Base-by-base conservation (phyloP, 768 basidiomycete genomes). In the Boletellus ananas region DNA sequence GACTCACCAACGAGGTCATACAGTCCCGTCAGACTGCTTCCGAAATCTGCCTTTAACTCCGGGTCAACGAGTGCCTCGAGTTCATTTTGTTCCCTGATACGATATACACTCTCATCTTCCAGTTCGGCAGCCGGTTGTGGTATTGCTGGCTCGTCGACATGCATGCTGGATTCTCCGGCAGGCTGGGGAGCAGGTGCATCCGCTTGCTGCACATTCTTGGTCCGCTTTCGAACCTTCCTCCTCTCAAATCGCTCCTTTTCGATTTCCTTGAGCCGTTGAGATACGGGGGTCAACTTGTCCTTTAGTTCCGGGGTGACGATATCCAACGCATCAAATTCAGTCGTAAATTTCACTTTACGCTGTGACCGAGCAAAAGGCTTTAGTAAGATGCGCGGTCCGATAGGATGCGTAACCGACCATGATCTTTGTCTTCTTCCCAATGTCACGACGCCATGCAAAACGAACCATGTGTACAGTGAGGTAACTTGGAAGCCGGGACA, bases 381-480 rank as follows among this genome's bases (percentile, higher is more conserved):
- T 16, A 29, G 16, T 25, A 3, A 29, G 21, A 13, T 10, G 2
- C 6, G 16, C 4, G 13, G 43, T 33, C 7, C 9, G 16, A 39
- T 21, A 7, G 16, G 27, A 37, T 21, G 17, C 0, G 49, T 6
- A 25, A 59, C 71, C 38, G 52, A 88, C 88, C 95, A 99, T 93
- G 65, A 98, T 95, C 72, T 99, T 98, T 2, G 95, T 84, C 64
- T 98, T 98, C 74, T 87, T 92, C 45, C 70, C 70, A 51, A 96
- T 94, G 57, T 98, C 96, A 34, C 80, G 76, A 52, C 91, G 76
- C 96, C 96, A 99, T 48, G 85, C 87, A 67, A 98, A 99, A 41
- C 96, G 88, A 12, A 94, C 94, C 87, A 97, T 90, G 60, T 98
- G 93, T 4, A 98, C 81, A 6, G 86, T 84, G 18, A 96, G 78